These are phyloP conservation scores for Prosopis cineraria DNA, from an alignment of 306 rosid genomes.

Conservation along the genomic window DNA sequence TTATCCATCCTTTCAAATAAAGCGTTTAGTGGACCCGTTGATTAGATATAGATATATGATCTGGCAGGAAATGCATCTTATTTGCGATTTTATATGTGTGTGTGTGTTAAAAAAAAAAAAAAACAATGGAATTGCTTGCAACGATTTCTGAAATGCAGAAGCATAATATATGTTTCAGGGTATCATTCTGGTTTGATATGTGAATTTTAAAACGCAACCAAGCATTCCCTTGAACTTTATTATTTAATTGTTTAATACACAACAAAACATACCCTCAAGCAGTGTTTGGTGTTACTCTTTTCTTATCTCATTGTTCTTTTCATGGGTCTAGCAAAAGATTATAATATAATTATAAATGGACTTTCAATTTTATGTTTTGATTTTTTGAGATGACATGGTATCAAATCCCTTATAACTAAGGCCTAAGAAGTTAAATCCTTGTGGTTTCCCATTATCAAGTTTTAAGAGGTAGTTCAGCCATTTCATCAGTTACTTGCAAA, in stretches of 20 bases:
- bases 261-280: not conserved
- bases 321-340: not conserved
- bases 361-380: not conserved
- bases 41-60: constrained; percentile 34
- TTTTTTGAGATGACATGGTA: not conserved
- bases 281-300: not conserved
- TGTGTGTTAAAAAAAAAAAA: not conserved
- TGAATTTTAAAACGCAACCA: not conserved
- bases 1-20: constrained; percentile 35
- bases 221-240: not conserved
- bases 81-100: not conserved
- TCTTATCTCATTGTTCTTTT: not conserved
- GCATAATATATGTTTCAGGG: not conserved
- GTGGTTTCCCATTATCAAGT: not conserved
- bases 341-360: not conserved
- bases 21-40: constrained; percentile 46
- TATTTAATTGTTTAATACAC: not conserved
- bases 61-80: constrained; percentile 30
- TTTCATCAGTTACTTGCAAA: not conserved
- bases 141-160: not conserved
- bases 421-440: not conserved
- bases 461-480: not conserved
- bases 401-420: not conserved
- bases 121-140: not conserved
- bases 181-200: too few species aligned